Evolutionary conservation across 148 eudicot genomes (phyloP).

Genomic region (Drosera capensis): DNA sequence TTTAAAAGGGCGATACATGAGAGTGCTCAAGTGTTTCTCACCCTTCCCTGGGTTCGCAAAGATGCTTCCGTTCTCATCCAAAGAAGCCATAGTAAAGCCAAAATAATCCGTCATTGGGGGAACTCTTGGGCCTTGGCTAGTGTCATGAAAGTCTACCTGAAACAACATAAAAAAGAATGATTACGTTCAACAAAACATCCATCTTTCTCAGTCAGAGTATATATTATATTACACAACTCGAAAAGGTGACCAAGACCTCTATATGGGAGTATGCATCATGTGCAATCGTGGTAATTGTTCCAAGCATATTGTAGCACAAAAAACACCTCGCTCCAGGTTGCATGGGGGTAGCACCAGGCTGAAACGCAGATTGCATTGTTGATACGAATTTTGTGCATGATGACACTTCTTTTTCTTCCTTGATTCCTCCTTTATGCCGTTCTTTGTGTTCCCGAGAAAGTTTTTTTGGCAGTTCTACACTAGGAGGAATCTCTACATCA

Average conservation of each 20-base stretch:
- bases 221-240: constrained; percentile 67
- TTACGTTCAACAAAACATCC: neutral
- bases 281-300: constrained; percentile 77
- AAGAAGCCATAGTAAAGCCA: constrained; percentile 95
- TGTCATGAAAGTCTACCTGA: constrained; percentile 98
- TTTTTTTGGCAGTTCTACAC: constrained; percentile 37
- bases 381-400: constrained; percentile 14
- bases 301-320: constrained; percentile 85
- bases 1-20: constrained; percentile 96
- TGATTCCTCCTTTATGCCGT: constrained; percentile 17
- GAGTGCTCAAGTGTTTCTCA: constrained; percentile 79
- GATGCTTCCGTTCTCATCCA: constrained; percentile 83
- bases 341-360: constrained; percentile 83
- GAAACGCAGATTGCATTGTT: constrained; percentile 84
- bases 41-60: constrained; percentile 91
- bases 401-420: constrained; percentile 11
- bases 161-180: constrained; percentile 2
- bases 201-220: constrained; percentile 83
- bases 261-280: constrained; percentile 85
- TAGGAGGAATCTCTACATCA: constrained; percentile 19
- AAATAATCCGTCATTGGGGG: constrained; percentile 97
- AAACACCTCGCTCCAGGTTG: constrained; percentile 73
- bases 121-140: constrained; percentile 90
- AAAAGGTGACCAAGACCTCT: constrained; percentile 37
- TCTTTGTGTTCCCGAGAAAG: constrained; percentile 34